Percentiles rank a stretch among this genome's conserved stretches.
phyloP scores from a whole-genome alignment of 2,329 filamentous ascomycete genomes.

The Ophiostoma australiae region DNA sequence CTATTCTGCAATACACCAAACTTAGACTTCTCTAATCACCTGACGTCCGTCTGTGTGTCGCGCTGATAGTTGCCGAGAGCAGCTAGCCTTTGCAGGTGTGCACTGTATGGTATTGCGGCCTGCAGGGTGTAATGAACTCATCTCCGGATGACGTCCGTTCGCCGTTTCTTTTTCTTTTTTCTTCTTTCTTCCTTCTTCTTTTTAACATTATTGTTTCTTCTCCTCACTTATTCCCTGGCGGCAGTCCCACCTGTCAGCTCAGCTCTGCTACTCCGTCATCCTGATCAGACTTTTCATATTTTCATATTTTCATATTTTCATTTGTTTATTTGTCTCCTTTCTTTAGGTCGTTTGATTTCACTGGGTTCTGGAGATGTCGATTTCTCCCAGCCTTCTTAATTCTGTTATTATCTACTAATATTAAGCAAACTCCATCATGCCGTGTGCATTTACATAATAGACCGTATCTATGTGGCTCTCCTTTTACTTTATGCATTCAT shows the following conservation, averaged over 20 bases:
- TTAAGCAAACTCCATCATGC: neutral
- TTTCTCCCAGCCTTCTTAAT: no score
- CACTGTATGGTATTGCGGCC: neutral
- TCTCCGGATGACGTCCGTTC: neutral
- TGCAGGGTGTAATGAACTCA: slow-evolving; percentile 14
- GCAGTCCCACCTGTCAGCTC: no score
- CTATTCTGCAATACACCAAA: no score
- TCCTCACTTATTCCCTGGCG: no score
- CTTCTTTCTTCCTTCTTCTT: neutral
- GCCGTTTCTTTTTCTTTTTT: neutral
- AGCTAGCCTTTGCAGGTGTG: neutral
- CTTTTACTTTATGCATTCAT: neutral
- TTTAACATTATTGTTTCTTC: neutral
- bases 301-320: no score
- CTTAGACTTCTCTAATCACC: neutral
- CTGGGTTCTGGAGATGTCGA: no score
- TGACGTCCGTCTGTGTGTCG: neutral
- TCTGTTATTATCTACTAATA: neutral
- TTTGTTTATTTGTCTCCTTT: no score
- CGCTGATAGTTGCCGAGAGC: slow-evolving; percentile 3
- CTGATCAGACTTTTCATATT: no score
- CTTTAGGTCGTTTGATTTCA: no score
- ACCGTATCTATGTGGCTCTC: neutral
- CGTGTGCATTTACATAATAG: neutral
- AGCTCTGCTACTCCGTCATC: no score